Evolutionary conservation across 768 basidiomycete species (phyloP).

Genomic region (Xanthoconium stramineum): DNA sequence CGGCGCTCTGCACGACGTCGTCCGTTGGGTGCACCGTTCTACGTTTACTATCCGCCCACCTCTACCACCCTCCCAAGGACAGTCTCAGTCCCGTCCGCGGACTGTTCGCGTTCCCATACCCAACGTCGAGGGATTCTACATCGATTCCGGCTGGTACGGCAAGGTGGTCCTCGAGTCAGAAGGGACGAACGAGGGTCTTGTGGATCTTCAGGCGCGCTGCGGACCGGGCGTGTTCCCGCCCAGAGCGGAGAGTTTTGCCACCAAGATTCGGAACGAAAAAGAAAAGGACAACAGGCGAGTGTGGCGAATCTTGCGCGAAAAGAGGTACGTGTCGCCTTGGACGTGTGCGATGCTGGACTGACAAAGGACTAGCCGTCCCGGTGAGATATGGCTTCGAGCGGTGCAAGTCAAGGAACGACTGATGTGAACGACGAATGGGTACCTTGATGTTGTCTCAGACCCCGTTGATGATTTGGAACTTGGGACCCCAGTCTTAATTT

Average conservation of each 20-base stretch:
- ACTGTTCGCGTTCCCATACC: slow-evolving; percentile 47
- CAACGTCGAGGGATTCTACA: slow-evolving; percentile 48
- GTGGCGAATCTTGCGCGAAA: slow-evolving; percentile 73
- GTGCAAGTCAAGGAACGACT: slow-evolving; percentile 66
- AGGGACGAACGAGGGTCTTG: slow-evolving; percentile 81
- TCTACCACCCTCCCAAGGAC: slow-evolving; percentile 30
- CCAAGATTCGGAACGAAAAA: slow-evolving; percentile 36
- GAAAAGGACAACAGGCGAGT: slow-evolving; percentile 49
- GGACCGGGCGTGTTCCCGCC: slow-evolving; percentile 65
- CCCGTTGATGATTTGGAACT: slow-evolving; percentile 3
- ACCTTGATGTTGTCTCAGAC: not conserved
- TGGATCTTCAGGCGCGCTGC: slow-evolving; percentile 73
- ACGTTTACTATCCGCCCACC: slow-evolving; percentile 65
- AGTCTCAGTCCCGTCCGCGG: slow-evolving; percentile 27
- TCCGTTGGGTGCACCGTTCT: slow-evolving; percentile 83
- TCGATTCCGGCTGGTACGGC: slow-evolving; percentile 83
- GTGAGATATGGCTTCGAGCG: slow-evolving; percentile 37
- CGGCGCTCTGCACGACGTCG: slow-evolving; percentile 73
- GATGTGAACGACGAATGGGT: slow-evolving; percentile 27
- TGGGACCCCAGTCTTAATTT: not conserved
- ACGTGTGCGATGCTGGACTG: not conserved
- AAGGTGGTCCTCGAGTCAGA: slow-evolving; percentile 81
- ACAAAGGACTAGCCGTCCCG: slow-evolving; percentile 19
- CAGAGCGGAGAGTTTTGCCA: slow-evolving; percentile 38
- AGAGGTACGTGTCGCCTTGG: slow-evolving; percentile 48